Conservation (phyloP, 2,329 filamentous ascomycete genomes). For the Trichoderma sp. region DNA sequence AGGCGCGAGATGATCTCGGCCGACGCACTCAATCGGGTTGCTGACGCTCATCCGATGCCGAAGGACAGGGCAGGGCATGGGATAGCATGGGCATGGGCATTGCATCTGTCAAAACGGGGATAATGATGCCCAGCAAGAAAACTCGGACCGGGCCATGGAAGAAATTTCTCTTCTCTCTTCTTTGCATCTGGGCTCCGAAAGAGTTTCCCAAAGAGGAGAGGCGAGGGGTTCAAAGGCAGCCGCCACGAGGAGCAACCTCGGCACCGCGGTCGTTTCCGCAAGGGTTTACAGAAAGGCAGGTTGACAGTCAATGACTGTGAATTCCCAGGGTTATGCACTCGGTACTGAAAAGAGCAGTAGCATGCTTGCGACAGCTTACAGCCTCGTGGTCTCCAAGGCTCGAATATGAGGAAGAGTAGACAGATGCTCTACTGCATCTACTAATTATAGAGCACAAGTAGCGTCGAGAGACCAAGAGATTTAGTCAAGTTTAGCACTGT, state of each 20-base stretch:
- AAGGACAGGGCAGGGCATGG: not conserved
- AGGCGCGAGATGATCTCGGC: slow-evolving; percentile 15
- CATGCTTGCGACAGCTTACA: not conserved
- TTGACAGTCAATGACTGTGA: not conserved
- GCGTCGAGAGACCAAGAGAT: not conserved
- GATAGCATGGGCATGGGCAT: not conserved
- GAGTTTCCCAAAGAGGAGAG: not conserved
- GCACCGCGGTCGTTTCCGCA: not conserved
- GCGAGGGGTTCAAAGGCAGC: not conserved
- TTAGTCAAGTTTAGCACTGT: not conserved
- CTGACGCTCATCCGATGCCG: slow-evolving; percentile 2
- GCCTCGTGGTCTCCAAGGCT: not conserved
- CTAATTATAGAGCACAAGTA: not conserved
- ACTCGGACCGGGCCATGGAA: not conserved
- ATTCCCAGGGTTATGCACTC: not conserved
- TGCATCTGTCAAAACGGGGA: not conserved
- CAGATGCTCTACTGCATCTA: not conserved
- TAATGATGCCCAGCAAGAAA: not conserved
- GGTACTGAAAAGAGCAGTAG: not conserved
- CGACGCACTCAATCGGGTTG: slow-evolving; percentile 15
- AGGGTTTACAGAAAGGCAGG: not conserved
- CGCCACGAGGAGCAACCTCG: not conserved
- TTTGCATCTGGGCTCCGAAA: not conserved
- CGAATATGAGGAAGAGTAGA: not conserved
- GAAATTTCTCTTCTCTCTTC: not conserved